Conservation (phyloP, 306 rosid genomes). For the Hippophae rhamnoides region DNA sequence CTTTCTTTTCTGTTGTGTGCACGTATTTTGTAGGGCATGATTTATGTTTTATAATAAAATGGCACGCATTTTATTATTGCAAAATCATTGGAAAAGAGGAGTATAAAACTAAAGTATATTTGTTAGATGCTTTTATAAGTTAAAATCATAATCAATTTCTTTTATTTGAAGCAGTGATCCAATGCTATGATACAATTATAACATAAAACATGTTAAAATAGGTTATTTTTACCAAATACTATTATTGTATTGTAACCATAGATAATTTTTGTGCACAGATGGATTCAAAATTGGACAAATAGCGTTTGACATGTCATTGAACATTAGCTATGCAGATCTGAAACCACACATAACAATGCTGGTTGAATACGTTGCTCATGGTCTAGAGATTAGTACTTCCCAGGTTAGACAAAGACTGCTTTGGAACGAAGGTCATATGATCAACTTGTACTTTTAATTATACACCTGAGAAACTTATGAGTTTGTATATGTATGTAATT, state of each 20-base stretch:
- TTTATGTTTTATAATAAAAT: too few species aligned
- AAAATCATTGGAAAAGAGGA: too few species aligned
- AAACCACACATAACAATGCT: constrained; percentile 56
- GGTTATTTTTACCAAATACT: background rate
- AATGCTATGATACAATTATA: too few species aligned
- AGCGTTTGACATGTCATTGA: constrained; percentile 51
- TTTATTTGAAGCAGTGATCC: too few species aligned
- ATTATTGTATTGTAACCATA: background rate
- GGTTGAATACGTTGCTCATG: constrained; percentile 57
- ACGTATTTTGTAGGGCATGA: too few species aligned
- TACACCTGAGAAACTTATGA: background rate
- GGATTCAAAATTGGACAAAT: constrained; percentile 56
- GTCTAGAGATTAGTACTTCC: constrained; percentile 50
- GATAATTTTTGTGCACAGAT: constrained; percentile 40
- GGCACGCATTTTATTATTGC: too few species aligned
- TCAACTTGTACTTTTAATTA: background rate
- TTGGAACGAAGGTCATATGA: background rate
- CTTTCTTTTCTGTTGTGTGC: too few species aligned
- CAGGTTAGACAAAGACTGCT: constrained; percentile 51
- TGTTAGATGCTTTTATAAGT: too few species aligned
- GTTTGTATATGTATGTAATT: background rate
- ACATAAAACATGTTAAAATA: too few species aligned
- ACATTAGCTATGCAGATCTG: constrained; percentile 53
- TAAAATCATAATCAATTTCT: too few species aligned
- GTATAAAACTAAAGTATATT: too few species aligned